Evolutionary conservation across 1,284 basidiomycete species (phyloP).

Genomic region (Cronartium quercuum): DNA sequence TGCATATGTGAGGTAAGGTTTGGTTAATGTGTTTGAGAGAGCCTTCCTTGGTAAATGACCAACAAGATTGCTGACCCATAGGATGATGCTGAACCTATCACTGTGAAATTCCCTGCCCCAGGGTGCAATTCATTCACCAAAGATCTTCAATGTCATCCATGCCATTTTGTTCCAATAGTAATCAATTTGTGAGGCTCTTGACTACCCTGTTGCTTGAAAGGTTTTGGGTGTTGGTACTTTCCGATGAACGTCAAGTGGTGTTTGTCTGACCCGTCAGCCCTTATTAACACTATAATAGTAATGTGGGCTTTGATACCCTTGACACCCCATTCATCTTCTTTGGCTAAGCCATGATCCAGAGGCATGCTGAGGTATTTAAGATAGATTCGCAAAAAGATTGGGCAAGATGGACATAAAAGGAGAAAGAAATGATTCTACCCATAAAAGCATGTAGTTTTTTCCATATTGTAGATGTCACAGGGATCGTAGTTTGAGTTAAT

Average conservation of each 20-base stretch:
- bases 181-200: not conserved
- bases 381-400: not conserved
- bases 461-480: conserved; percentile 3
- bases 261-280: not conserved
- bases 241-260: conserved; percentile 2
- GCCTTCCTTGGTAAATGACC: not conserved
- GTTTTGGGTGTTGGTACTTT: not conserved
- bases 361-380: conserved; percentile 3
- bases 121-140: not conserved
- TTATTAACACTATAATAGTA: conserved; percentile 2
- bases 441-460: not conserved
- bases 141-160: conserved; percentile 9
- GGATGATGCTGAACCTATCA: conserved; percentile 3
- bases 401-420: not conserved
- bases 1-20: conserved; percentile 20
- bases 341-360: conserved; percentile 7
- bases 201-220: conserved; percentile 1
- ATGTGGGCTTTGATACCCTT: conserved; percentile 7
- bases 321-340: not conserved
- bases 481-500: not conserved
- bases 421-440: not conserved
- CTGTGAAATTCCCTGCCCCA: not conserved
- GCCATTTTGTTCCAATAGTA: conserved; percentile 7
- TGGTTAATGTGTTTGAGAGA: not conserved
- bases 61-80: conserved; percentile 4